Evolutionary conservation across 768 basidiomycete species (phyloP), one percentile per base, ranked within the genome.

Genomic region (Podaxis sp.): DNA sequence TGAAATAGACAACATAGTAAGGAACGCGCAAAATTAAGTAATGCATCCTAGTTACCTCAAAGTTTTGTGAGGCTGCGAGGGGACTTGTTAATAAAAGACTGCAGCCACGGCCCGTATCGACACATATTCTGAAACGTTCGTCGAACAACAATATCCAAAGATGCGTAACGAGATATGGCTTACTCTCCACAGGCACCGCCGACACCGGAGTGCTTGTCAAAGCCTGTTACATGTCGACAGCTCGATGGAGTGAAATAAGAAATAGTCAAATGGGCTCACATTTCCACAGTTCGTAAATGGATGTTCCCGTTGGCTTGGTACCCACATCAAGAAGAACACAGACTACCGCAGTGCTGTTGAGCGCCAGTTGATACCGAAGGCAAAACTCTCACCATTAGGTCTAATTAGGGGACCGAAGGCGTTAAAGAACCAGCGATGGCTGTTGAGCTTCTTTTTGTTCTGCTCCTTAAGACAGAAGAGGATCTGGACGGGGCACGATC

Each of bases 341-440:
- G 57, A 97, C 93, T 89, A 58, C 4, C 54, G 38, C 13, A 44
- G 64, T 63, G 13, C 54, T n/a, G 59, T 52, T 66, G 39, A 54
- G 42, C 52, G 53, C 12, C 46, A 36, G 13, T 54, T 4, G 33
- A 55, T 44, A 52, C 30, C 46, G 22, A 53, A 58, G 63, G 67
- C 24, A 53, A 30, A 33, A 26, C 19, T 62, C 77, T 38, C 56
- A 88, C 90, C 90, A 69, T 95, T 93, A 42, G 95, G 90, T 65
- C 88, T 85, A 68, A 96, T 84, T 61, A 96, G 79, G 26, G 95
- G 93, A 22, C 92, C 92, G 66, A 96, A 92, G 0, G 93, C 95
- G 70, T 97, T 97, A 84, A 97, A 96, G 82, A 96, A 96, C 95
- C 95, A 97, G 19, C 95, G 85, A 70, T 97, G 95, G 68, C 90